Percentiles rank a stretch among this genome's conserved stretches.
phyloP scores from a whole-genome alignment of 2,329 filamentous ascomycete species.

The Microdochium bolleyi region DNA sequence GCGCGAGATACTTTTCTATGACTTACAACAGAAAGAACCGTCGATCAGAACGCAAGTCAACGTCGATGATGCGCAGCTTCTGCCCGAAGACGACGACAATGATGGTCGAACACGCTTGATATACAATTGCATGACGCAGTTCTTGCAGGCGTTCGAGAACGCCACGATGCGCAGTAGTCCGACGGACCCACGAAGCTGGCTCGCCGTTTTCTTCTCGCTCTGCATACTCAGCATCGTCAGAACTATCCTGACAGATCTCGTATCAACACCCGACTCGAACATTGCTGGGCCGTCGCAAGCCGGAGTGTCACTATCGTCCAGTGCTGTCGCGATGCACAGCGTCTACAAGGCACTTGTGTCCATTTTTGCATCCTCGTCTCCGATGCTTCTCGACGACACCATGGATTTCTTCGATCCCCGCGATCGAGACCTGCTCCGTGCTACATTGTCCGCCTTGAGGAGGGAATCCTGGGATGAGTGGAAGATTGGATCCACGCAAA shows the following conservation, averaged over 20 bases:
- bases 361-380: slow-evolving; percentile 34
- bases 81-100: slow-evolving; percentile 34
- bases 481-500: slow-evolving; percentile 35
- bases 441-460: slow-evolving; percentile 35
- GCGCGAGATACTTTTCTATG: slow-evolving; percentile 45
- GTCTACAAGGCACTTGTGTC: slow-evolving; percentile 44
- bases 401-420: slow-evolving; percentile 31
- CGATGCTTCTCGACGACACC: slow-evolving; percentile 35
- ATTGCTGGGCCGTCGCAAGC: slow-evolving; percentile 14
- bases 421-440: slow-evolving; percentile 34
- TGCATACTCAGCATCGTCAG: slow-evolving; percentile 51
- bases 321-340: slow-evolving; percentile 31
- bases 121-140: slow-evolving; percentile 41
- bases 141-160: slow-evolving; percentile 44
- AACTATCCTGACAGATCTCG: slow-evolving; percentile 41
- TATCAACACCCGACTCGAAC: slow-evolving; percentile 20
- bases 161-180: slow-evolving; percentile 28
- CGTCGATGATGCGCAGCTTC: slow-evolving; percentile 19
- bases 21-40: slow-evolving; percentile 40
- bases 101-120: slow-evolving; percentile 39
- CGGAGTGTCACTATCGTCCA: slow-evolving; percentile 12
- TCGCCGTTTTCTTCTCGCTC: slow-evolving; percentile 44
- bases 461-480: slow-evolving; percentile 37
- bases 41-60: slow-evolving; percentile 29
- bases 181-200: slow-evolving; percentile 34